These are phyloP conservation scores for Acephala macrosclerotiorum DNA, from an alignment of 2,329 filamentous ascomycete species.

Conservation along the genomic window DNA sequence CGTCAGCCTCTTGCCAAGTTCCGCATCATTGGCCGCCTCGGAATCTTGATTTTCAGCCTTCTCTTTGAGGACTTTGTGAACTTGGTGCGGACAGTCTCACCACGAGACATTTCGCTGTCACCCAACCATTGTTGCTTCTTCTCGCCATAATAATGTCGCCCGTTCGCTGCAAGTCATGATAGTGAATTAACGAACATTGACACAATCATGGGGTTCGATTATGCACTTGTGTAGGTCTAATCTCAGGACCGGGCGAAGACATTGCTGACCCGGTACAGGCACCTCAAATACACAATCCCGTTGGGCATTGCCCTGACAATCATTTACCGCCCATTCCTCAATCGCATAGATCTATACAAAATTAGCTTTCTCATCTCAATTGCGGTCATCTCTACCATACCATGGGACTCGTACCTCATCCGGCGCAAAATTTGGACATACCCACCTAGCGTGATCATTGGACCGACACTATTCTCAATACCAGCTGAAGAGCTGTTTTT, in stretches of 20 bases:
- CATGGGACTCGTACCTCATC: constrained; percentile 81
- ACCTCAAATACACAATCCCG: constrained; percentile 74
- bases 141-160: neutral
- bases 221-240: constrained; percentile 65
- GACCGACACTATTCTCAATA: constrained; percentile 67
- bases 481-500: constrained; percentile 79
- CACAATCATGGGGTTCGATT: constrained; percentile 62
- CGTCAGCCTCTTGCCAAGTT: neutral
- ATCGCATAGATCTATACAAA: constrained; percentile 67
- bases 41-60: neutral
- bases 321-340: constrained; percentile 67
- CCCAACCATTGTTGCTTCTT: neutral
- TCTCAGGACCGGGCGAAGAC: neutral
- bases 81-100: constrained; percentile 2
- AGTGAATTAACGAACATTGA: neutral
- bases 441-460: constrained; percentile 68
- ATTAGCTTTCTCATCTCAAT: constrained; percentile 66
- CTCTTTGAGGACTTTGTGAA: neutral
- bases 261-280: constrained; percentile 29
- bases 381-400: constrained; percentile 72
- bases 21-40: neutral
- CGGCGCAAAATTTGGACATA: constrained; percentile 74
- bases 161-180: neutral
- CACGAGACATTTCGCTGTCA: constrained; percentile 9
- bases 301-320: constrained; percentile 64